phyloP scores from a whole-genome alignment of 192 early-diverging fungal species.

The Backusella macrospora region DNA sequence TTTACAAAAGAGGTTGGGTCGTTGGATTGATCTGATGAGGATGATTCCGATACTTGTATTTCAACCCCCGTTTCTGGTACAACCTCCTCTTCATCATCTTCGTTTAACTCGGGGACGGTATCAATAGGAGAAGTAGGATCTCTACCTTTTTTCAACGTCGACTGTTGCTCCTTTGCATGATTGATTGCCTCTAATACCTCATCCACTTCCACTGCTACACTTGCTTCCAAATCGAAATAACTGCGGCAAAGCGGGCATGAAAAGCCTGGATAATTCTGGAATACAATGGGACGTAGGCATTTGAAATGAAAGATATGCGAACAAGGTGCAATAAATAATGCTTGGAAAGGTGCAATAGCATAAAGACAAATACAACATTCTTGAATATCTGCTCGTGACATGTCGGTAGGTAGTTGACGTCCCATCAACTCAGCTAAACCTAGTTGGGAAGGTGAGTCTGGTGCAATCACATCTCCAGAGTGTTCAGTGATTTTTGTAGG shows the following conservation, averaged over 20 bases:
- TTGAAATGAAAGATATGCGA: slow-evolving; percentile 86
- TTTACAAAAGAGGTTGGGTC: too few species aligned
- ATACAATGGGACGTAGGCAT: slow-evolving; percentile 69
- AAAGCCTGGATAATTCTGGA: slow-evolving; percentile 70
- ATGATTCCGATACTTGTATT: slow-evolving; percentile 3
- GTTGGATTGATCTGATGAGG: neutral
- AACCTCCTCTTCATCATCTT: slow-evolving; percentile 3
- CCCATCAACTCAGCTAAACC: neutral
- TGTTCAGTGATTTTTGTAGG: slow-evolving; percentile 12
- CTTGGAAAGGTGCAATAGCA: slow-evolving; percentile 76
- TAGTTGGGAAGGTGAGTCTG: neutral
- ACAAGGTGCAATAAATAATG: slow-evolving; percentile 83
- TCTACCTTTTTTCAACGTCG: neutral
- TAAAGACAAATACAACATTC: slow-evolving; percentile 86
- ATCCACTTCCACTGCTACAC: slow-evolving; percentile 52
- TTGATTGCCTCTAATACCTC: slow-evolving; percentile 27
- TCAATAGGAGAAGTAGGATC: neutral
- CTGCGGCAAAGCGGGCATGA: slow-evolving; percentile 81
- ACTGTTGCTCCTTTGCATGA: neutral
- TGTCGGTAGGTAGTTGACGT: slow-evolving; percentile 28
- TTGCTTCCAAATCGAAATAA: slow-evolving; percentile 79
- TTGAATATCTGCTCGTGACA: slow-evolving; percentile 30
- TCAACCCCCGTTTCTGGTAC: neutral
- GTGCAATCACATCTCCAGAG: neutral
- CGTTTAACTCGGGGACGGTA: slow-evolving; percentile 1